Base-by-base conservation (phyloP, 768 basidiomycete species). In the Suillus subluteus region DNA sequence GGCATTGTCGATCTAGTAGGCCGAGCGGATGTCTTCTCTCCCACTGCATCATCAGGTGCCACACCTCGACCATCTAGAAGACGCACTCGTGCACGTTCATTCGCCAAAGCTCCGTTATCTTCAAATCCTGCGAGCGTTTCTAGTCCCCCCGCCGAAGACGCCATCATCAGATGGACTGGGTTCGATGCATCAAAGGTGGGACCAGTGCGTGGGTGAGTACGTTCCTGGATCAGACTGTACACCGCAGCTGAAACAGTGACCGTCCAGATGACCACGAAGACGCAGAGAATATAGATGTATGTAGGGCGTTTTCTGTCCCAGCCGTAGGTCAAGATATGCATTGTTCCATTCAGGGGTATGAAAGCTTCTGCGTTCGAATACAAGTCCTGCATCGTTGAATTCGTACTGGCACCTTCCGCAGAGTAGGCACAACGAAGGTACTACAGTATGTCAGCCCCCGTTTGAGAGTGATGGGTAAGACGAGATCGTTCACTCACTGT, bases 351-450 rank as follows among this genome's bases (percentile, higher is more conserved):
- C 40, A 65, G 15, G 52, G 26, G 16, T 54, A 16, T 54, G 52
- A 54, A 54, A 30, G 15, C 52, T 9, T 16, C 30, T 1, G 16
- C 15, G 15, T 52, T 13, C 26, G 6, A 50, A n/a, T 52, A 26
- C 13, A 52, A 50, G 23, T 50, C 12, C 13, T 0, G 32, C 15
- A 40, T 43, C 15, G 55, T 58, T 40, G 58, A 46, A 40, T 46
- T 58, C 38, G 35, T 35, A 35, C 35, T 35, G 35, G 38, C 26
- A 5, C 55, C 64, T 18, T 58, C 16, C 6, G 64, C 64, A n/a
- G 41, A 58, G 44, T 56, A 65, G 23, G 54, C 64, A 30, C 56
- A 65, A 38, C 64, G 64, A 56, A 58, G 64, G 41, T 58, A 65
- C 64, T 65, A 43, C 41, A 12, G 26, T 4, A 26, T 26, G 11